Evolutionary conservation across 2,329 filamentous ascomycete genomes (phyloP).

Genomic region (Periconia sp.): DNA sequence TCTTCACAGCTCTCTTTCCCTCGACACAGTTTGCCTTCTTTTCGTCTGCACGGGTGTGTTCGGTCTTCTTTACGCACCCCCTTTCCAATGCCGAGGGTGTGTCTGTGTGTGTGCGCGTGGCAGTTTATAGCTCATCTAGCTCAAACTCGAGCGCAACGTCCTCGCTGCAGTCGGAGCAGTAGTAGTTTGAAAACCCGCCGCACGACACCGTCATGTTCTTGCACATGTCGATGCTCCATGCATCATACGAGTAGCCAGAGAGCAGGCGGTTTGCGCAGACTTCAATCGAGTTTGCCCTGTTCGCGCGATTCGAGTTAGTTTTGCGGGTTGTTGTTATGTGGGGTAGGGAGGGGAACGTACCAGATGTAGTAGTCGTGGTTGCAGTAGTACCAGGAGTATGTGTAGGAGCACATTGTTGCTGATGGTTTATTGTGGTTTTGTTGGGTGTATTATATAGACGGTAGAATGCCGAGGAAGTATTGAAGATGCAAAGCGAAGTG

Average conservation of each 20-base stretch:
- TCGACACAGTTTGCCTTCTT: neutral
- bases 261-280: constrained; percentile 49
- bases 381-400: constrained; percentile 52
- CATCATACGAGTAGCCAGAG: constrained; percentile 50
- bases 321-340: neutral
- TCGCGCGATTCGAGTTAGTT: constrained; percentile 5
- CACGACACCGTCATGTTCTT: constrained; percentile 46
- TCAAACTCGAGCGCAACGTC: constrained; percentile 47
- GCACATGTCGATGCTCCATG: constrained; percentile 53
- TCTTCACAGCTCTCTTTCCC: neutral
- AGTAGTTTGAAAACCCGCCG: constrained; percentile 48
- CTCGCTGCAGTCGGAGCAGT: constrained; percentile 48
- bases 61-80: neutral
- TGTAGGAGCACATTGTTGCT: constrained; percentile 48
- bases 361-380: constrained; percentile 54
- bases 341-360: constrained; percentile 12
- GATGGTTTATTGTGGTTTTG: constrained; percentile 1
- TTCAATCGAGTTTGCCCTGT: constrained; percentile 47
- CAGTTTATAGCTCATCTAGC: constrained; percentile 38
- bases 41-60: neutral
- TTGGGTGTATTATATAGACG: neutral
- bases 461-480: neutral
- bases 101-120: neutral
- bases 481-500: neutral
- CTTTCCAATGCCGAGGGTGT: too few relatives aligned